These are phyloP conservation scores for Penicillium dipodomyicola DNA, from an alignment of 495 filamentous ascomycete species.

Conservation along the genomic window DNA sequence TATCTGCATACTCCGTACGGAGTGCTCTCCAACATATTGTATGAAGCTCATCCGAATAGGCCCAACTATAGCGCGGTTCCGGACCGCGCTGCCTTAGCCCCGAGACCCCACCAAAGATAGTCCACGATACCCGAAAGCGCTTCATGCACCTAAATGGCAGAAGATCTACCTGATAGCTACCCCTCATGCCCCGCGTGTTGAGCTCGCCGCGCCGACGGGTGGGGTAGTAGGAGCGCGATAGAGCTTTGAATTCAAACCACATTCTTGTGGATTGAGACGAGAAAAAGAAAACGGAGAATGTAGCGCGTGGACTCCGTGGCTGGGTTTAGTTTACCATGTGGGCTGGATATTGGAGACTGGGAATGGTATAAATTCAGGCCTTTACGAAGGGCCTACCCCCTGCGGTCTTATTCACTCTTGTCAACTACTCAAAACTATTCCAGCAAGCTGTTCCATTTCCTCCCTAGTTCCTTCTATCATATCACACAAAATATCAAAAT, in stretches of 20 bases:
- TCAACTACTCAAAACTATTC: neutral
- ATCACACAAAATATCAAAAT: slow-evolving; percentile 2
- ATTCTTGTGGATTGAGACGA: neutral
- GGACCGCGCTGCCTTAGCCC: slow-evolving; percentile 6
- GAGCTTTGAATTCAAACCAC: neutral
- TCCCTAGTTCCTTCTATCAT: neutral
- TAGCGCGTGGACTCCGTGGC: neutral
- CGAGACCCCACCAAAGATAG: slow-evolving; percentile 2
- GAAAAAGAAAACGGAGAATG: neutral
- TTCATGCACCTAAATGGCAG: neutral
- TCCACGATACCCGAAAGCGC: neutral
- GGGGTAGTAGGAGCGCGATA: slow-evolving; percentile 9
- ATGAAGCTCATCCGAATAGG: neutral
- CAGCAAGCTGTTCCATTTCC: neutral
- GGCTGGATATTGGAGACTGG: neutral
- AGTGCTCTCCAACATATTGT: neutral
- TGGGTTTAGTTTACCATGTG: neutral
- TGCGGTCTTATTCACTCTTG: neutral
- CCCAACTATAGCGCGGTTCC: slow-evolving; percentile 5
- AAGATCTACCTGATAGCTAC: slow-evolving; percentile 4
- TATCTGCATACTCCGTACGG: neutral
- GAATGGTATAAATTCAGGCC: neutral
- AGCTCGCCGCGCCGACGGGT: neutral
- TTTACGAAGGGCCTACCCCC: neutral
- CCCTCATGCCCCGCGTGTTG: slow-evolving; percentile 1